These are phyloP conservation scores for Brassica carinata DNA, from an alignment of 345 rosid genomes.

Conservation along the genomic window DNA sequence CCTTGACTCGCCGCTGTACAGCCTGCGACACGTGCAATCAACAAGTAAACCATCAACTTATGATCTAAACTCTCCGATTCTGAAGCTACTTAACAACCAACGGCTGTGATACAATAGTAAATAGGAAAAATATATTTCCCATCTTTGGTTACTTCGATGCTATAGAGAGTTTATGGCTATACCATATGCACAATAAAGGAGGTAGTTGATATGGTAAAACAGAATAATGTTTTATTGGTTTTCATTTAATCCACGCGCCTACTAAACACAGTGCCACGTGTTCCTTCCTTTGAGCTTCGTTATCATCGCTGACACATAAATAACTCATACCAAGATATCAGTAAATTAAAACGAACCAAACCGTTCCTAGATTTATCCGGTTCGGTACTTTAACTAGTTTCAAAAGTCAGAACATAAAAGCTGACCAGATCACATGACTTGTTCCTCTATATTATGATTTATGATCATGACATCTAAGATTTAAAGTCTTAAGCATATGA, in stretches of 20 bases:
- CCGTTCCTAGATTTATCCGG: conserved; percentile 1
- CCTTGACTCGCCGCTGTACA: conserved; percentile 87
- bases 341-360: background rate
- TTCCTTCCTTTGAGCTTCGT: conserved; percentile 51
- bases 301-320: conserved; percentile 48
- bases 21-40: conserved; percentile 50
- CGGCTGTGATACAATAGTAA: background rate
- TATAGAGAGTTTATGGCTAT: conserved; percentile 5
- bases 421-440: conserved; percentile 4
- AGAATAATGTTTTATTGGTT: conserved; percentile 2
- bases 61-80: conserved; percentile 33
- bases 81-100: background rate
- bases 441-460: background rate
- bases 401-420: background rate
- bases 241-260: conserved; percentile 56
- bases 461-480: conserved; percentile 10
- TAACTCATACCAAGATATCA: conserved; percentile 17
- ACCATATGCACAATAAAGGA: conserved; percentile 31
- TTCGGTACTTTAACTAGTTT: conserved; percentile 4
- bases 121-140: background rate
- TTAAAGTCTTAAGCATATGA: background rate
- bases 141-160: background rate
- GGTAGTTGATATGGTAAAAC: conserved; percentile 27
- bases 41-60: background rate
- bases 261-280: conserved; percentile 54